Percentiles rank a stretch among this genome's conserved stretches.
phyloP scores from a whole-genome alignment of 257 asterid genomes.

The Asclepias syriaca region DNA sequence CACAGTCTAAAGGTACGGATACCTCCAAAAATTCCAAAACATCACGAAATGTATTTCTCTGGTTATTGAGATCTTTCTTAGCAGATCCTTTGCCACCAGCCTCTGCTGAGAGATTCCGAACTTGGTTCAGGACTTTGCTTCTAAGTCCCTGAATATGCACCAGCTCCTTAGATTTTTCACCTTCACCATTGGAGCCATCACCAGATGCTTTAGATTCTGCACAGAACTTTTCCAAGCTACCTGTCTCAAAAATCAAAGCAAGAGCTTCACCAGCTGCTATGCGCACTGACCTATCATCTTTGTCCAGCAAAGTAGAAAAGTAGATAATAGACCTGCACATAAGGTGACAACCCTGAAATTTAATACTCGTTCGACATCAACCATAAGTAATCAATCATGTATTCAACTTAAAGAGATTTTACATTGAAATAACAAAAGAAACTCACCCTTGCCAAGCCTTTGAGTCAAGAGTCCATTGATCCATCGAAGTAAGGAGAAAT shows the following conservation, averaged over 20 bases:
- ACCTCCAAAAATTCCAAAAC: constrained; percentile 87
- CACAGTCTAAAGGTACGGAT: not conserved
- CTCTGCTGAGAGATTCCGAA: constrained; percentile 64
- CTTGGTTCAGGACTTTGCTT: constrained; percentile 67
- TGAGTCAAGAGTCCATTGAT: constrained; percentile 49
- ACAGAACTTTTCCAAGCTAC: constrained; percentile 72
- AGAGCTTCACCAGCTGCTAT: constrained; percentile 96
- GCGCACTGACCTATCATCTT: constrained; percentile 79
- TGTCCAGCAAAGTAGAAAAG: constrained; percentile 68
- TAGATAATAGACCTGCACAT: constrained; percentile 67
- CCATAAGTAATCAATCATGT: not conserved
- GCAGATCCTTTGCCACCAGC: constrained; percentile 94
- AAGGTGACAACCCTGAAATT: constrained; percentile 9
- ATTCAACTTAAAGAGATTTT: not conserved
- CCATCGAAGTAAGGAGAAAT: constrained; percentile 76
- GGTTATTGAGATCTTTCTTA: constrained; percentile 88
- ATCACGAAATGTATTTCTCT: constrained; percentile 81
- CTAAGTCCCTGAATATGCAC: constrained; percentile 64
- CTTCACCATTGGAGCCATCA: constrained; percentile 47
- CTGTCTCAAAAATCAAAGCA: constrained; percentile 76
- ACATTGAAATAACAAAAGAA: not conserved
- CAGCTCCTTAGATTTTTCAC: constrained; percentile 42
- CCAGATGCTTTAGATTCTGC: constrained; percentile 47
- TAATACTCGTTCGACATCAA: too few relatives aligned
- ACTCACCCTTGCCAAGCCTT: constrained; percentile 87